phyloP scores from a whole-genome alignment of 2,329 filamentous ascomycete genomes.

The Chaetomiaceae sp. region DNA sequence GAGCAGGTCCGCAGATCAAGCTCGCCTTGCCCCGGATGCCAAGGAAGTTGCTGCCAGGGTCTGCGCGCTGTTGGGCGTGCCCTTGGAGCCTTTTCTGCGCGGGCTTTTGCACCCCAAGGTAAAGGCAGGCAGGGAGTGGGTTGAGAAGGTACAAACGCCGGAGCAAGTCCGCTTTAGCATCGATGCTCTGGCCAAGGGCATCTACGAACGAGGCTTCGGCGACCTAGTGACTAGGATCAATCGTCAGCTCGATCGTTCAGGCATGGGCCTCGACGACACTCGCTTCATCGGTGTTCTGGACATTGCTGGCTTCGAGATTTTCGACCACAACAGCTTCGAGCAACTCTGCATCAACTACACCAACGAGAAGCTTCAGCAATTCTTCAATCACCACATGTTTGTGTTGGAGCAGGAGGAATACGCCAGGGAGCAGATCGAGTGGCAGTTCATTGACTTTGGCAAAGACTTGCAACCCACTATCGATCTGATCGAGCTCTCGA shows the following conservation, averaged over 20 bases:
- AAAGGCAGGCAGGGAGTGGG: conserved; percentile 95
- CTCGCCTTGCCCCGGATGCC: conserved; percentile 70
- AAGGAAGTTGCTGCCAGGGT: conserved; percentile 71
- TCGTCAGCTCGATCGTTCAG: conserved; percentile 79
- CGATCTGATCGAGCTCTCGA: conserved; percentile 90
- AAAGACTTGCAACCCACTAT: conserved; percentile 96
- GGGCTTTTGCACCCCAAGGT: conserved; percentile 88
- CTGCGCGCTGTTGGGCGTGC: conserved; percentile 79
- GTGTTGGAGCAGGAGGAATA: conserved; percentile 98
- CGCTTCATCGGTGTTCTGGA: conserved; percentile 97
- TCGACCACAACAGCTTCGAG: conserved; percentile 97
- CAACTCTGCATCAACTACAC: conserved; percentile 99
- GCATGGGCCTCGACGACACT: conserved; percentile 77
- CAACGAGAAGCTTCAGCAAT: conserved; percentile 97
- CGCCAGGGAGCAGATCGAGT: conserved; percentile 94
- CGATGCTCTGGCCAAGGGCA: conserved; percentile 90
- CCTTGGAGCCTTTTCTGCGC: conserved; percentile 77
- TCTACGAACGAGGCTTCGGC: conserved; percentile 94
- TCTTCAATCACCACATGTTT: conserved; percentile 99
- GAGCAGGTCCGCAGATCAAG: conserved; percentile 86
- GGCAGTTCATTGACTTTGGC: conserved; percentile 99
- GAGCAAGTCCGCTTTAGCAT: conserved; percentile 89
- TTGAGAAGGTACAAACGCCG: conserved; percentile 95
- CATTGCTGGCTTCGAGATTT: conserved; percentile 99
- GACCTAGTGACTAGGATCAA: conserved; percentile 92